phyloP scores from a whole-genome alignment of 371 early-diverging fungal genomes.

The Mortierella sp. region DNA sequence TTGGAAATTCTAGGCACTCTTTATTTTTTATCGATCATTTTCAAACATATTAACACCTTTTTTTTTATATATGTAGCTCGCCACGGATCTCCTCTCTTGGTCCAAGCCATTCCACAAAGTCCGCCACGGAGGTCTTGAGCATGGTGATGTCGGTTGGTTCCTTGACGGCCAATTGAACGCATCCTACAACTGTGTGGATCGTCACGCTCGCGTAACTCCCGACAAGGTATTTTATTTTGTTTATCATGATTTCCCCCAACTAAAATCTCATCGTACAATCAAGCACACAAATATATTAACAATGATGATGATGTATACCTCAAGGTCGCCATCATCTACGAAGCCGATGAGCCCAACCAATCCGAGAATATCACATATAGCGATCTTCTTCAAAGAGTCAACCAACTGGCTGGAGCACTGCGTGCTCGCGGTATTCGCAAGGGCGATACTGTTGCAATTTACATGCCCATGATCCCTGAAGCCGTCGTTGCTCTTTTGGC shows the following conservation, averaged over 20 bases:
- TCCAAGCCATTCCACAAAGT: constrained; percentile 80
- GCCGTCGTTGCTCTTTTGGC: constrained; percentile 94
- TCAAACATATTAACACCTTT: background rate
- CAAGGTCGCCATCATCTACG: constrained; percentile 91
- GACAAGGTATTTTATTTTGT: constrained; percentile 58
- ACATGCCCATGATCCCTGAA: constrained; percentile 98
- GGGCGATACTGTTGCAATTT: constrained; percentile 94
- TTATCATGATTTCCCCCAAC: background rate
- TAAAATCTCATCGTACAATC: background rate
- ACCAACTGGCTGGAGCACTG: constrained; percentile 86
- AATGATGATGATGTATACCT: constrained; percentile 2
- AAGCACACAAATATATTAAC: background rate
- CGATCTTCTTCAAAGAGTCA: constrained; percentile 84
- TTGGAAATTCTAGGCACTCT: background rate
- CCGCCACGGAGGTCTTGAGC: constrained; percentile 69
- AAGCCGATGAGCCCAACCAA: constrained; percentile 88
- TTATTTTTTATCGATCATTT: background rate
- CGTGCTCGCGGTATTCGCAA: constrained; percentile 84
- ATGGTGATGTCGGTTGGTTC: constrained; percentile 95
- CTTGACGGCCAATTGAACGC: constrained; percentile 94
- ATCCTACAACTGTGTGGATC: constrained; percentile 97
- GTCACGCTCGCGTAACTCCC: constrained; percentile 84
- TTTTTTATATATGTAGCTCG: constrained; percentile 59
- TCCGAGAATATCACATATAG: constrained; percentile 85
- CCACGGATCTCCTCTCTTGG: constrained; percentile 82